Base-by-base conservation (phyloP, 805 yeast species). In the Wickerhamomyces chambardii region DNA sequence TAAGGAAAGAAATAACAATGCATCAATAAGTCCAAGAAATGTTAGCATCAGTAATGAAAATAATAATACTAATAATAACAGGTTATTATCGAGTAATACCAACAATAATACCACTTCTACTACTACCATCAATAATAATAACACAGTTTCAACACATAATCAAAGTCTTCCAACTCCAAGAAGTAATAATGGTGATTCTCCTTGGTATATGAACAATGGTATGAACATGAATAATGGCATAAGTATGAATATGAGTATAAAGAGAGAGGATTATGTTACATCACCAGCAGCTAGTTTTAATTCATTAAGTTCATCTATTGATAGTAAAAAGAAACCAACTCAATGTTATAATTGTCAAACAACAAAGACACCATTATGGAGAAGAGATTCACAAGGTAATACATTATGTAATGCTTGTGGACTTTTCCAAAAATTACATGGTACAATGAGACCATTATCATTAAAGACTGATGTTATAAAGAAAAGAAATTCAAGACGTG, bases 341-440 rank as follows among this genome's bases (percentile, higher is more conserved):
- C 64, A 62, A 31, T 89, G 97, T 58, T 76, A 89, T 17, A 90
- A 89, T 58, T 89, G 97, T 57, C 79, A 78, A 44, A 89, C 97
- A 0, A 74, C 68, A 43, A 87, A 90, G 10, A 89, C 97, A 0
- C 97, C 97, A 3, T 56, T 90, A 19, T 90, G 97, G 97, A 66
- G 97, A 47, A 69, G 96, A 36, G 86, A 86, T 50, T 83, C 95
- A 0, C 78, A 77, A 39, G 97, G 97, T 2, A 79, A 84, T 49
- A 92, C 96, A 0, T 62, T 90, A 41, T 89, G 97, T 59, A 89
- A 89, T 56, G 97, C 97, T 0, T 89, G 97, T 61, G 97, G 97
- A 0, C 64, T 90, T 43, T 89, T 89, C 50, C 68, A 83, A 47
- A 90, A 90, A 56, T 64, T 89, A 16, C 97, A 90, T 51, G 97